Percentiles rank a stretch among this genome's conserved stretches.
Evolutionary conservation across 2,329 filamentous ascomycete species (phyloP).

Genomic region (Zymoseptoria crescenta): DNA sequence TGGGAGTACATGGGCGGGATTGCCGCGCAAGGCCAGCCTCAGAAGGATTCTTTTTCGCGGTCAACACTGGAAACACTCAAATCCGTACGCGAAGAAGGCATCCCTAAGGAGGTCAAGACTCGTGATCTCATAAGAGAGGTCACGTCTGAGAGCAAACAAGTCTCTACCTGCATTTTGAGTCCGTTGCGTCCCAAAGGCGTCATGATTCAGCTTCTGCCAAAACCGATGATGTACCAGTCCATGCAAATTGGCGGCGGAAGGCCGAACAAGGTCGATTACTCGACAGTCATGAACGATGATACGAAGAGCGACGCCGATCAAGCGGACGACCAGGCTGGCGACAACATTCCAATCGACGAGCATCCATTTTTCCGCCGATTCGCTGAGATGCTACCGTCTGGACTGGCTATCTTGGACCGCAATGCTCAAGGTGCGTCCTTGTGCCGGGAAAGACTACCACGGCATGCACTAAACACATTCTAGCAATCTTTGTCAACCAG

Average conservation of each 20-base stretch:
- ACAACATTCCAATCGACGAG: slow-evolving; percentile 27
- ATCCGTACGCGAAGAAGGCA: slow-evolving; percentile 24
- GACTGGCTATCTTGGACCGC: slow-evolving; percentile 39
- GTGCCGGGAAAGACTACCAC: too few relatives aligned
- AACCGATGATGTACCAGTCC: slow-evolving; percentile 9
- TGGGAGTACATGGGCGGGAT: slow-evolving; percentile 32
- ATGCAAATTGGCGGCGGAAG: slow-evolving; percentile 1
- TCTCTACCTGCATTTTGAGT: slow-evolving; percentile 19
- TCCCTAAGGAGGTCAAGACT: slow-evolving; percentile 14
- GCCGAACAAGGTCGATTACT: neutral
- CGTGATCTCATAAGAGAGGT: slow-evolving; percentile 11
- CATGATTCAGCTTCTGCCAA: slow-evolving; percentile 18
- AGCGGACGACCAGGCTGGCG: slow-evolving; percentile 4
- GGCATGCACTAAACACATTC: too few relatives aligned
- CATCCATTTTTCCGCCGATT: slow-evolving; percentile 38
- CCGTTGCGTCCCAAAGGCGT: slow-evolving; percentile 17
- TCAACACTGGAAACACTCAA: slow-evolving; percentile 31
- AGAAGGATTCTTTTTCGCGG: slow-evolving; percentile 26
- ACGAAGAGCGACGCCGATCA: neutral
- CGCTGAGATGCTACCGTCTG: slow-evolving; percentile 39
- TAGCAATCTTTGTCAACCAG: slow-evolving; percentile 35
- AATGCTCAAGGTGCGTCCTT: slow-evolving; percentile 33
- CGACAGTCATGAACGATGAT: neutral
- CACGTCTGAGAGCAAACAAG: neutral
- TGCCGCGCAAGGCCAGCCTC: slow-evolving; percentile 29